Conservation (phyloP, 192 early-diverging fungal species). For the Backusella morwellensis region DNA sequence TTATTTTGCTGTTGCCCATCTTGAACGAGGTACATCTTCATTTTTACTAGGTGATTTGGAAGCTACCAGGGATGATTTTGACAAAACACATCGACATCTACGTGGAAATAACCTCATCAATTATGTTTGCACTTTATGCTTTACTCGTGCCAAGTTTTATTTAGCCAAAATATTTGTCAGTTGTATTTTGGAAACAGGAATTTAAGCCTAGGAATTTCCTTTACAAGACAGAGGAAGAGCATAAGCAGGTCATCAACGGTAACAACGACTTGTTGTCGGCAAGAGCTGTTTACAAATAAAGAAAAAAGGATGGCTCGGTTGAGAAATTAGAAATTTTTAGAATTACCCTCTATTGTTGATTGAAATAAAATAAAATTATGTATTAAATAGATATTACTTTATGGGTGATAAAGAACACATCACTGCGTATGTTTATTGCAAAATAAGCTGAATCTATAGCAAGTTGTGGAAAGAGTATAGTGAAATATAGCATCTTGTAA, state of each 20-base stretch:
- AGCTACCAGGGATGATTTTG: conserved; percentile 72
- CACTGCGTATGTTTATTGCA: no score
- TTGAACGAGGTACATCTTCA: conserved; percentile 81
- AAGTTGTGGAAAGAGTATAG: no score
- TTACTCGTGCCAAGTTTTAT: conserved; percentile 82
- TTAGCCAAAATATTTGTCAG: conserved; percentile 82
- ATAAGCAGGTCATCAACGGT: conserved; percentile 82
- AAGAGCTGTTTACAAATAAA: conserved; percentile 46
- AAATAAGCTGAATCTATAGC: no score
- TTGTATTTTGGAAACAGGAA: conserved; percentile 68
- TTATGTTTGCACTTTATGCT: conserved; percentile 86
- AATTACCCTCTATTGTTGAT: not conserved
- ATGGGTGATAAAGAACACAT: no score
- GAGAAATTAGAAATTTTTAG: conserved; percentile 57
- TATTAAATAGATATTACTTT: no score
- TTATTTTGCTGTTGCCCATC: conserved; percentile 87
- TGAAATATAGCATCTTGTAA: no score
- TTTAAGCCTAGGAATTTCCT: conserved; percentile 60
- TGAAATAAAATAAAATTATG: not conserved
- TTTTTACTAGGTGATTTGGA: conserved; percentile 70
- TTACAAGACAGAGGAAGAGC: conserved; percentile 84
- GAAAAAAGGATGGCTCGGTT: conserved; percentile 30
- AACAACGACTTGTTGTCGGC: conserved; percentile 84
- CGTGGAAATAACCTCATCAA: no score
- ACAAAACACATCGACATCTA: conserved; percentile 76